A percentile compares a stretch with the other conserved stretches of the same genome.
Evolutionary conservation across 2,329 filamentous ascomycete genomes (phyloP).

Genomic region (Fusarium floridanum): DNA sequence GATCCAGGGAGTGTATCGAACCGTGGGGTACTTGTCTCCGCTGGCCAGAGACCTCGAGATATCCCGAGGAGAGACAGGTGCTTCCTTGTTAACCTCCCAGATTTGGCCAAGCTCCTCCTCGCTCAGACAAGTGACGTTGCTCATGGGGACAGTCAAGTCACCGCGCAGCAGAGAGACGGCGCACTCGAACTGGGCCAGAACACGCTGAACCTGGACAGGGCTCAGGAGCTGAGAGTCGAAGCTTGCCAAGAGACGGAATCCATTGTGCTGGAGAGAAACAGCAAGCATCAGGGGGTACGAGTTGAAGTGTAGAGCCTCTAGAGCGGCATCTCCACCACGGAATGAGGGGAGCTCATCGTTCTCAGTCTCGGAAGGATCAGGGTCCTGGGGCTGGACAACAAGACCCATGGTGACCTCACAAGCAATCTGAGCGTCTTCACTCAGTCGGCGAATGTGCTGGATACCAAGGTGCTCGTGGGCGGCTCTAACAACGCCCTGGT

Average conservation of each 20-base stretch:
- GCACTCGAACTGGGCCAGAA: constrained; percentile 64
- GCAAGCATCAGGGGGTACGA: constrained; percentile 74
- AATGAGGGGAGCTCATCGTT: constrained; percentile 55
- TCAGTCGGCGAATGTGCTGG: constrained; percentile 56
- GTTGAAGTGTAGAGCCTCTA: constrained; percentile 69
- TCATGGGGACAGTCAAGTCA: constrained; percentile 45
- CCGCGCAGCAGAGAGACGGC: constrained; percentile 64
- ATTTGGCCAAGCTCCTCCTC: constrained; percentile 55
- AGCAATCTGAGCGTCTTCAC: constrained; percentile 63
- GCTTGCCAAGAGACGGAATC: constrained; percentile 70
- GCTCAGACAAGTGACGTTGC: constrained; percentile 52
- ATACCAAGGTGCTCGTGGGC: constrained; percentile 51
- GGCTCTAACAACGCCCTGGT: constrained; percentile 42
- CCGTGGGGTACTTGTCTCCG: constrained; percentile 40
- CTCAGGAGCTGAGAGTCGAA: constrained; percentile 71
- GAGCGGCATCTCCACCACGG: constrained; percentile 66
- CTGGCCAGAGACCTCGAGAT: constrained; percentile 31
- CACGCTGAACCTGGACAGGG: constrained; percentile 63
- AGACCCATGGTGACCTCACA: constrained; percentile 69
- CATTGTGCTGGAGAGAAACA: constrained; percentile 66
- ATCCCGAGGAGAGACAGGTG: constrained; percentile 27
- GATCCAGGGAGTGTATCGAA: constrained; percentile 46
- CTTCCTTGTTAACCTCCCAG: constrained; percentile 44
- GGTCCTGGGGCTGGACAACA: constrained; percentile 61
- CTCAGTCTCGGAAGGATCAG: constrained; percentile 17